phyloP scores from a whole-genome alignment of 805 yeast genomes.

The Cyberlindnera saturnus region DNA sequence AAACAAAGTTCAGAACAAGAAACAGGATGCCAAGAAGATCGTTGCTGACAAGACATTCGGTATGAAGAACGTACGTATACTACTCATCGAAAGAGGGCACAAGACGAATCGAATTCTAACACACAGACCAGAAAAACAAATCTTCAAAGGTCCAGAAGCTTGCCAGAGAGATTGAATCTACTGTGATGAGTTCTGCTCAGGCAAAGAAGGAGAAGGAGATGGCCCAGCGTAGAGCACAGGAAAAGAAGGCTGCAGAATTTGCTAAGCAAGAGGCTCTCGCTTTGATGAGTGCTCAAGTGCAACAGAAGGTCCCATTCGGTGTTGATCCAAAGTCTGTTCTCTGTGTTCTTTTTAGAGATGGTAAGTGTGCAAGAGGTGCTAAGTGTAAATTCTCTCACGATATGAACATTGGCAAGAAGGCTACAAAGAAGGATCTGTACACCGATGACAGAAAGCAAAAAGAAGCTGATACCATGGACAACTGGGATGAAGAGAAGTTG shows the following conservation, averaged over 20 bases:
- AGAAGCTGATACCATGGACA: constrained; percentile 85
- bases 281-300: constrained; percentile 58
- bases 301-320: constrained; percentile 91
- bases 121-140: constrained; percentile 56
- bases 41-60: constrained; percentile 92
- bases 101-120: constrained; percentile 7
- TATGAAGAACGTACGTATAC: constrained; percentile 53
- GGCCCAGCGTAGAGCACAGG: constrained; percentile 57
- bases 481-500: constrained; percentile 95
- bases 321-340: constrained; percentile 94
- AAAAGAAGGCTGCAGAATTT: constrained; percentile 84
- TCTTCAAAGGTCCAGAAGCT: constrained; percentile 81
- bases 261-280: constrained; percentile 86
- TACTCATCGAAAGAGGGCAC: too few relatives aligned
- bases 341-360: constrained; percentile 84
- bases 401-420: constrained; percentile 76
- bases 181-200: constrained; percentile 48
- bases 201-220: constrained; percentile 74
- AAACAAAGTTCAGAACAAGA: constrained; percentile 38
- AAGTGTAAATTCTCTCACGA: constrained; percentile 94
- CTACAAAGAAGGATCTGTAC: constrained; percentile 85
- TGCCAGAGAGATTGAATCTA: constrained; percentile 58
- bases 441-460: constrained; percentile 73
- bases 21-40: constrained; percentile 55
- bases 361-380: constrained; percentile 74